Evolutionary conservation across 129 eudicot species (phyloP), one percentile per base, ranked within the genome.

Genomic region (Helichrysum umbraculigerum): DNA sequence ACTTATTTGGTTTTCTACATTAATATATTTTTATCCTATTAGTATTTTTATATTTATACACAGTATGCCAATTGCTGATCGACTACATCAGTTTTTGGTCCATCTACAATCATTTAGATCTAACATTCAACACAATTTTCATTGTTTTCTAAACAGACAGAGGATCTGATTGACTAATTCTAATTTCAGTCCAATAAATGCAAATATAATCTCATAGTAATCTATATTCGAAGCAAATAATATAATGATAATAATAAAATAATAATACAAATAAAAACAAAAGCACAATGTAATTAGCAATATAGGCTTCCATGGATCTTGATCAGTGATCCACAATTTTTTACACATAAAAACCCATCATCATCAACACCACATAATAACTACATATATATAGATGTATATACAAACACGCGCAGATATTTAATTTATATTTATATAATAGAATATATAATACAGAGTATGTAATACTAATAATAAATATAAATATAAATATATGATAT

Each of bases 101-200:
- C 12, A 39, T 39, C 34, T 16, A 68, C 75, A 72, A 68, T 39
- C 72, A 19, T 0, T 2, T 51, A 79, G 78, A 79, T 71, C 78
- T 79, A 37, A 35, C 20, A 64, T 61, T 78, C 34, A 25, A 1
- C 28, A 25, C 62, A 20, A 42, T 32, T 56, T 56, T 20, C 19
- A 0, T 39, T 29, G 0, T 33, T 63, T 34, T 63, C 52, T 9
- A 15, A 19, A 35, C 5, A 29, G 17, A 63, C 77, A 15, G 15
- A 44, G 10, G 64, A 78, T 71, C 77, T 16, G 71, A 34, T 33
- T 63, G 20, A 17, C 25, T 54, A n/a, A 54, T 8, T 57, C 58
- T 62, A 29, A 71, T 9, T 32, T 14, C 58, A 33, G 72, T 44
- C 82, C 1, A 70, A 33, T 17, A 0, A 34, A 80, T 35, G 28